Conservation (phyloP, 208 protist species). For the Sergeia podlipaevii region DNA sequence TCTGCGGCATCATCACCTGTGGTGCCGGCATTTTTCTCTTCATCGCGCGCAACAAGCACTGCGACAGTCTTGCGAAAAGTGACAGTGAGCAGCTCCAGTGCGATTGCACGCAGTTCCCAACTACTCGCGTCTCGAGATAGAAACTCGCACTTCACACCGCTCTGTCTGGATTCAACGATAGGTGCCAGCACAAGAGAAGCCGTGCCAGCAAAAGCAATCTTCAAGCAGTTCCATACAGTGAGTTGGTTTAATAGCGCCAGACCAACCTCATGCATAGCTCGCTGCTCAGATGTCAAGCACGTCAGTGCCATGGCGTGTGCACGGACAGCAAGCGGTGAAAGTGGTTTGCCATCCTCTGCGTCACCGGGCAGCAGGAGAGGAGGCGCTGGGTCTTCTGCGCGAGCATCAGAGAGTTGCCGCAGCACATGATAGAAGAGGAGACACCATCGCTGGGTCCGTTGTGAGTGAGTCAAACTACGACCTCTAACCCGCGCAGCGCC, state of each 20-base stretch:
- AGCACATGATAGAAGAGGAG: constrained; percentile 23
- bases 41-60: background rate
- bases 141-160: too few relatives aligned
- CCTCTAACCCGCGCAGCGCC: background rate
- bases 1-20: background rate
- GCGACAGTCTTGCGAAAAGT: constrained; percentile 7
- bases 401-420: background rate
- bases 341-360: constrained; percentile 1
- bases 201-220: too few relatives aligned
- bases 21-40: background rate
- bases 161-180: too few relatives aligned
- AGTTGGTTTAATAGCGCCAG: too few relatives aligned
- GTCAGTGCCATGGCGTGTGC: too few relatives aligned
- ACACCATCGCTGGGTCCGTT: constrained; percentile 10
- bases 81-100: constrained; percentile 13
- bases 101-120: constrained; percentile 27
- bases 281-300: too few relatives aligned
- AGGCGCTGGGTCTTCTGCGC: constrained; percentile 1
- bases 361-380: too few relatives aligned
- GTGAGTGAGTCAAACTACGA: background rate
- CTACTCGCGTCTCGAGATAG: too few relatives aligned
- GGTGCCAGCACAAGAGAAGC: too few relatives aligned
- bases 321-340: background rate
- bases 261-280: too few relatives aligned
- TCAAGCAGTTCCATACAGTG: too few relatives aligned